phyloP scores from a whole-genome alignment of 2,329 filamentous ascomycete genomes.

The Verticillium nonalfalfae region DNA sequence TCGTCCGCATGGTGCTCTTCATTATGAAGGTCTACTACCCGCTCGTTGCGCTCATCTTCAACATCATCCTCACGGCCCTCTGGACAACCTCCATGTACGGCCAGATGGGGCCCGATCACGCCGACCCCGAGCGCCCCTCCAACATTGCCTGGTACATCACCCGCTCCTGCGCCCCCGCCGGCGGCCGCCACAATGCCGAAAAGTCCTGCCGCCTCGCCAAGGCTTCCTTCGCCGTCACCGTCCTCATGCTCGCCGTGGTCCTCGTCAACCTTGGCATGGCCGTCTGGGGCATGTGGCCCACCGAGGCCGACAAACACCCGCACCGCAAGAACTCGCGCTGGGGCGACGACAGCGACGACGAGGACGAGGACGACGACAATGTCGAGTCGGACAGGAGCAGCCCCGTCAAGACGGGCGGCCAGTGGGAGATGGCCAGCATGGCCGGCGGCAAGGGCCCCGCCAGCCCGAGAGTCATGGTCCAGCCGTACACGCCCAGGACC shows the following conservation, averaged over 20 bases:
- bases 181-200: constrained; percentile 41
- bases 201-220: constrained; percentile 64
- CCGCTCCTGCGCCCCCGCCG: constrained; percentile 59
- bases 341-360: constrained; percentile 20
- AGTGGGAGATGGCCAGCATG: constrained; percentile 55
- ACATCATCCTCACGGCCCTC: constrained; percentile 50
- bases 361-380: constrained; percentile 35
- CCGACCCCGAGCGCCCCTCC: constrained; percentile 56
- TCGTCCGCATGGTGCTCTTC: constrained; percentile 62
- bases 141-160: constrained; percentile 68
- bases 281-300: constrained; percentile 52
- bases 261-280: constrained; percentile 51
- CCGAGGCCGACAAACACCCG: constrained; percentile 38
- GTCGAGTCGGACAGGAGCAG: constrained; percentile 19
- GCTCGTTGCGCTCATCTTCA: constrained; percentile 52
- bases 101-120: constrained; percentile 68
- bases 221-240: constrained; percentile 55
- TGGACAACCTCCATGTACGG: constrained; percentile 63
- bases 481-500: constrained; percentile 58
- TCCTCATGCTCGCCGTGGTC: constrained; percentile 62
- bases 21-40: constrained; percentile 69
- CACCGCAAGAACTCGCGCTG: background rate
- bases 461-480: constrained; percentile 24
- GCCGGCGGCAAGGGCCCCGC: constrained; percentile 18
- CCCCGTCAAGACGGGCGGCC: constrained; percentile 30